phyloP scores from a whole-genome alignment of 257 asterid species.

The Solanum corneliomulleri region DNA sequence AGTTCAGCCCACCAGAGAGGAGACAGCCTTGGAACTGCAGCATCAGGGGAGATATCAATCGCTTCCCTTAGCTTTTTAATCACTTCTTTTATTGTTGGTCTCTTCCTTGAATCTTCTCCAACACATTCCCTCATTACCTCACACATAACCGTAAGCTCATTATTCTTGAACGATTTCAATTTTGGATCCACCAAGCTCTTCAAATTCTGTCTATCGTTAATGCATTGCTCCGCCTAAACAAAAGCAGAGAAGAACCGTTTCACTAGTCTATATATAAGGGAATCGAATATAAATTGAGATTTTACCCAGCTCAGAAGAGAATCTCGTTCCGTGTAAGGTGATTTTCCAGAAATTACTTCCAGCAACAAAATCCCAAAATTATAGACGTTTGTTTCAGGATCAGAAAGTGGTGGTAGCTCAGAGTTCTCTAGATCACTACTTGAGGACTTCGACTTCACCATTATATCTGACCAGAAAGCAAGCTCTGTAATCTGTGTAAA shows the following conservation, averaged over 20 bases:
- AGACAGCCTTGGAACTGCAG: conserved; percentile 1
- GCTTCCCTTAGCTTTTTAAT: not conserved
- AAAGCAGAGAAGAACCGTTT: not conserved
- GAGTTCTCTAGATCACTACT: not conserved
- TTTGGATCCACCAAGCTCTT: not conserved
- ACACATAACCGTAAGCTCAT: not conserved
- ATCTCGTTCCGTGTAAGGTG: not conserved
- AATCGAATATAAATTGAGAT: not conserved
- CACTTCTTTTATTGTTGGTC: conserved; percentile 1
- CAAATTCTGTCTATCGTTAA: not conserved
- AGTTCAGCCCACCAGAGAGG: conserved; percentile 13
- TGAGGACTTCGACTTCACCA: not conserved
- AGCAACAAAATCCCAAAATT: not conserved
- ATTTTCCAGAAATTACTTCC: not conserved
- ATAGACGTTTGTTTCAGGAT: not conserved
- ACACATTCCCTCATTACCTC: not conserved
- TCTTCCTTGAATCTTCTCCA: not conserved
- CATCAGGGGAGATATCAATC: conserved; percentile 1
- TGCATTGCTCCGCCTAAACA: not conserved
- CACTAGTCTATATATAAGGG: not conserved
- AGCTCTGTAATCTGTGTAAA: not conserved
- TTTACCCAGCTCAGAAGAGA: not conserved
- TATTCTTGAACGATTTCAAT: not conserved
- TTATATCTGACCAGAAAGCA: not conserved
- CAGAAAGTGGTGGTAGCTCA: not conserved